Base-by-base conservation (phyloP, 306 rosid species). In the Vigna mungo region DNA sequence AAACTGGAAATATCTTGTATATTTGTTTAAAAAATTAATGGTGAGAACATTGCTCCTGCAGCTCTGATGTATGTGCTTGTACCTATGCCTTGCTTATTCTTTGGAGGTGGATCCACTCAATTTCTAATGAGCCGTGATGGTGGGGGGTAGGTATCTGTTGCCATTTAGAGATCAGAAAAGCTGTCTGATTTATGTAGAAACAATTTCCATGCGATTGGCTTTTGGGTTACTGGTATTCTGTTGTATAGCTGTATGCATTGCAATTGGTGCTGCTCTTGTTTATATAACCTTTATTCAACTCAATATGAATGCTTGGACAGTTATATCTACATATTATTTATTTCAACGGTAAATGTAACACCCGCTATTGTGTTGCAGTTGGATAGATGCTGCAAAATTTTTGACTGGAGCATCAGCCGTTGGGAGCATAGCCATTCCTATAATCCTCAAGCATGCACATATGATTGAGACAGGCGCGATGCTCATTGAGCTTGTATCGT, bases 61-160 rank as follows among this genome's bases (percentile, higher is more conserved):
- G 99, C 99, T 81, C 93, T 96, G 83, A 92, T 96, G 97, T 92
- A 96, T 63, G 96, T 92, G 70, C 74, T 85, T 74, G 88, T 85
- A 15, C 99, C 99, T 21, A 96, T 96, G 97, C 99, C 99, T 71
- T 96, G 99, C 84, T 78, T 96, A 83, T 92, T 96, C 89, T 96
- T 92, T 75, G 99, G 99, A 75, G 94, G 97, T 4, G 99, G 99
- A 43, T 85, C 97, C 68, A 88, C 97, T 64, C 97, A 92, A 43
- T 84, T 89, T 84, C 85, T 92, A 72, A 84, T 88, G 49, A 87
- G 96, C 55, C 89, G 97, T 70, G 99, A 82, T 58, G 88, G 88
- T 75, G 88, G 88, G 9, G 88, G 86, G 88, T 85, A 49, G 64
- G 82, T 44, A 55, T 75, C 54, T 48, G 27, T 69, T 65, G 36